Evolutionary conservation across 495 filamentous ascomycete species (phyloP), one percentile per base, ranked within the genome.

Genomic region (Penicillium lividum): DNA sequence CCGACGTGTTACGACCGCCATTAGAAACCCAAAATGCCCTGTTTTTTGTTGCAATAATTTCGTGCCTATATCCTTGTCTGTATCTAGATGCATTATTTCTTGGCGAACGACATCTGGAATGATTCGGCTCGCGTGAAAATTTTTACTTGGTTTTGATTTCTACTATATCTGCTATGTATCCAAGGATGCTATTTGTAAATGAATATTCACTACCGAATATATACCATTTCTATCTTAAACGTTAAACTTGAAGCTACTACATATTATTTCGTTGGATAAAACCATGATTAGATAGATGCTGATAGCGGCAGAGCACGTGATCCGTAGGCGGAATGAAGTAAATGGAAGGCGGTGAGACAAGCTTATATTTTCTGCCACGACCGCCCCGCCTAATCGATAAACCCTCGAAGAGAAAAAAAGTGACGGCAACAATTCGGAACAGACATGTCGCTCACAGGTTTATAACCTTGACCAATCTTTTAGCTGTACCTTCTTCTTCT

Each of bases 1-100:
- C 61, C 45, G 58, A 67, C 54, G 48, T 64, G 59, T 67, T 54
- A 69, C 56, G 66, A 69, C 60, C 52, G 53, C 51, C 59, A 60
- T 46, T 64, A 60, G 30, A 59, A 61, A 57, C 54, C 54, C 38
- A 62, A 62, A 60, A 62, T 57, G n/a, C 52, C 29, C 46, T 25
- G 45, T 47, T n/a, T 53, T 52, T 9, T 55, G 57, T 50, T 58
- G 29, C 53, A 11, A 59, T 58, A 66, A 61, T 61, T 44, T 60
- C 43, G 4, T 63, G 58, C 44, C 31, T 46, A 54, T 57, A 42
- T 47, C 31, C 28, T 53, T 54, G 53, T 34, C 63, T 45, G 52
- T 38, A 49, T 57, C 51, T 59, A 49, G 62, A 68, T 51, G 63
- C 66, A 64, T 68, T 60, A 27, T 59, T 64, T 43, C n/a, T 59